A percentile compares a stretch with the other conserved stretches of the same genome.
Conservation (phyloP, 768 basidiomycete species). For the Cyclocybe cylindracea region DNA sequence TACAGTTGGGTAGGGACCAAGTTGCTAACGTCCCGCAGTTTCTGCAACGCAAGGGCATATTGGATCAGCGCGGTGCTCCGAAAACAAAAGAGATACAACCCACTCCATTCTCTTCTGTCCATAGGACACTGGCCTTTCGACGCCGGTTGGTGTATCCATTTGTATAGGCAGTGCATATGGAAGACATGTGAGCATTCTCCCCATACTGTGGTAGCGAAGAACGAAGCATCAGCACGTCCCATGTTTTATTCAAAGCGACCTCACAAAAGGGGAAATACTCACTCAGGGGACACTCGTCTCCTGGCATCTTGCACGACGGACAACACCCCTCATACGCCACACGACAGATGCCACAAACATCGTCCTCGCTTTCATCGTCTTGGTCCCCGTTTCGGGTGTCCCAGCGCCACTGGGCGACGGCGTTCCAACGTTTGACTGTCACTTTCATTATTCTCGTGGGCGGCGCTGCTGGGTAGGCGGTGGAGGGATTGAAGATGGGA, state of each 20-base stretch:
- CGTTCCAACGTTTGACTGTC: constrained; percentile 81
- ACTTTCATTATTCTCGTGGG: constrained; percentile 62
- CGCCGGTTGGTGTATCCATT: constrained; percentile 89
- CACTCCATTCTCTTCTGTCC: constrained; percentile 93
- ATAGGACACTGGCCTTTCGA: constrained; percentile 99
- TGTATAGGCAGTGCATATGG: constrained; percentile 97
- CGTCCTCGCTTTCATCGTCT: constrained; percentile 53
- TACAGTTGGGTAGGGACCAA: too few relatives aligned
- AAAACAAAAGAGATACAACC: constrained; percentile 23
- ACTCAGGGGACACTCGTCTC: constrained; percentile 60
- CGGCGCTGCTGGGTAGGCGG: not conserved
- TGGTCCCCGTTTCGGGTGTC: constrained; percentile 47
- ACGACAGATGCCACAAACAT: constrained; percentile 85
- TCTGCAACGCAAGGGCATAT: constrained; percentile 4
- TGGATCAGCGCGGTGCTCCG: not conserved
- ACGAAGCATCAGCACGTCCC: not conserved
- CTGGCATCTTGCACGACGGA: constrained; percentile 94
- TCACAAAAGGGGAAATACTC: not conserved
- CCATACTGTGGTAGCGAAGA: constrained; percentile 69
- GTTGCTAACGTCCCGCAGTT: too few relatives aligned
- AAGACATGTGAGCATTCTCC: constrained; percentile 97
- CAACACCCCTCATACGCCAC: constrained; percentile 94
- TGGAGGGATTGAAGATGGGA: not conserved
- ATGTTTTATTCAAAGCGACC: not conserved
- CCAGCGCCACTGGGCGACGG: constrained; percentile 91